Percentiles rank a stretch among this genome's conserved stretches.
Conservation (phyloP, 2,329 filamentous ascomycete genomes). For the Pseudogymnoascus sp. region DNA sequence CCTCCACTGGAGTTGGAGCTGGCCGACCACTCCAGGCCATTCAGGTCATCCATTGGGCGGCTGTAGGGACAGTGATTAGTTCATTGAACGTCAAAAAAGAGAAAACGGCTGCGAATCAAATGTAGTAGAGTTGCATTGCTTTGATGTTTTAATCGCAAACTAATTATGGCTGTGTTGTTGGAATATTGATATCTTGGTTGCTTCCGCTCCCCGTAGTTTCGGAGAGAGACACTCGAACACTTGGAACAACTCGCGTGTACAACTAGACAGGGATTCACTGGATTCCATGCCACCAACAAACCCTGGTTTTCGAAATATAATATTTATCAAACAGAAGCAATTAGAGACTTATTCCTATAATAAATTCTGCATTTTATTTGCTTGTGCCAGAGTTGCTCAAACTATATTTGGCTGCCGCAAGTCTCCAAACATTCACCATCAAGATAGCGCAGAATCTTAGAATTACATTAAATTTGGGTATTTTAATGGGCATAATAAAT, state of each 20-base stretch:
- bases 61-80: constrained; percentile 7
- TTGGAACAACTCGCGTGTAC: too few species aligned
- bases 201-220: constrained; percentile 3
- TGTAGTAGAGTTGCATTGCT: constrained; percentile 3
- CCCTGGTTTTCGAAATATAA: not conserved
- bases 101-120: not conserved
- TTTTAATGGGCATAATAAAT: constrained; percentile 6
- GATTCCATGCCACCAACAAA: not conserved
- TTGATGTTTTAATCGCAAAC: constrained; percentile 4
- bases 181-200: constrained; percentile 6
- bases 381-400: not conserved
- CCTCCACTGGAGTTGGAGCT: constrained; percentile 29
- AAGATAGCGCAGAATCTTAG: not conserved
- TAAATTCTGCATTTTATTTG: not conserved
- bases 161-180: constrained; percentile 7
- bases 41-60: constrained; percentile 52
- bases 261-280: not conserved
- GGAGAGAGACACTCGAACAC: not conserved
- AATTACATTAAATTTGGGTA: constrained; percentile 5
- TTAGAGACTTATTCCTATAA: not conserved
- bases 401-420: not conserved
- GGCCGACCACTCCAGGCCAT: constrained; percentile 52
- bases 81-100: not conserved
- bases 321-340: not conserved
- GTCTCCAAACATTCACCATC: not conserved